Evolutionary conservation across 768 basidiomycete genomes (phyloP), one percentile per base, ranked within the genome.

Genomic region (Coprinopsis cinerea): DNA sequence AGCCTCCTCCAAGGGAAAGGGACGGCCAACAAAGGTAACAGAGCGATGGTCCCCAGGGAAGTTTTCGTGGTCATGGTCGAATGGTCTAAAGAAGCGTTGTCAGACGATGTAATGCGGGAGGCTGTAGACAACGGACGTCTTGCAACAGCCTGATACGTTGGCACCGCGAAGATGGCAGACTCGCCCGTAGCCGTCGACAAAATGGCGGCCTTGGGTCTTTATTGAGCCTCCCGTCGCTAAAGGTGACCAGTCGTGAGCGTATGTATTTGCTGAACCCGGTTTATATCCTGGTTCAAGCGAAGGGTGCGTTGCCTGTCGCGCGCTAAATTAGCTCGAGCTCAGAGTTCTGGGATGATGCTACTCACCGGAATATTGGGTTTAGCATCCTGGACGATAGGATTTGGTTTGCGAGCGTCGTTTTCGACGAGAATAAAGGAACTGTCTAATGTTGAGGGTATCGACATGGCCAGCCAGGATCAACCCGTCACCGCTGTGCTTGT

Each of bases 1-100:
- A 0, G 95, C 94, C 54, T 98, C 88, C 39, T 85, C 80, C 1
- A 98, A 70, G 9, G 94, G 87, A 63, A 97, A 97, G 0, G 96
- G 96, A 17, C 92, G 72, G 10, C 88, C 88, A 22, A 95, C 85
- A 63, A 97, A 99, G 0, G 85, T 89, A 2, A 92, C 82, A 1
- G 70, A 64, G 42, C 77, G 69, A 47, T 79, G 79, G 30, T 80
- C 73, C 2, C 75, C 74, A 36, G 87, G 89, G 57, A 91, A 92
- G 1, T 71, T 67, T 48, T 75, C 75, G 49, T 87, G 76, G 45
- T 85, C 74, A 57, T 87, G 78, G 59, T 89, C 79, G 10, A 68
- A 67, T 23, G 90, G 88, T 10, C 89, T 92, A 57, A 26, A 30
- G 25, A 4, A 43, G 20, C 24, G 17, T 27, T 34, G 15, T 54